Evolutionary conservation across 495 filamentous ascomycete species (phyloP).

Genomic region (Hyaloscypha bicolor): DNA sequence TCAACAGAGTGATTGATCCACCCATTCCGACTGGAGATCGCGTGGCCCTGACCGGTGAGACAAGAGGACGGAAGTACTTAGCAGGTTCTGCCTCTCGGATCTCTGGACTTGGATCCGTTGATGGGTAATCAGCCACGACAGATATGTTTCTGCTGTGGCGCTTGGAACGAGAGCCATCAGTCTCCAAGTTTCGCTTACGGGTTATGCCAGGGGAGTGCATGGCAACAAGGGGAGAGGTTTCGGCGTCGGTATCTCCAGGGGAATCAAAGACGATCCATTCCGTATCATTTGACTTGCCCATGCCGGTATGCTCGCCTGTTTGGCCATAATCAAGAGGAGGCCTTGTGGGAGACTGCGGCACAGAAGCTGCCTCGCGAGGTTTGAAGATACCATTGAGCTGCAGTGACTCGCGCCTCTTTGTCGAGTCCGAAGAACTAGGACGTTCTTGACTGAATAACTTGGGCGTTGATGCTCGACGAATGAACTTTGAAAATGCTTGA

Average conservation of each 20-base stretch:
- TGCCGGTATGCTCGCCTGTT: not conserved
- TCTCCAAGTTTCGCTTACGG: not conserved
- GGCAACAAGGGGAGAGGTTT: not conserved
- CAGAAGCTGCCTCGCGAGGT: not conserved
- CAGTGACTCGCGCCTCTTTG: not conserved
- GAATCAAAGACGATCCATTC: slow-evolving; percentile 6
- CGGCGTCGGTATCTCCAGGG: not conserved
- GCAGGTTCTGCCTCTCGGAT: slow-evolving; percentile 23
- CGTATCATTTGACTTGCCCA: not conserved
- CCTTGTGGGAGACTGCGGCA: not conserved
- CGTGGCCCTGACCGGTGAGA: slow-evolving; percentile 16
- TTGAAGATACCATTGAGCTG: not conserved
- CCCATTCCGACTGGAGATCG: not conserved
- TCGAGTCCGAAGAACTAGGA: not conserved
- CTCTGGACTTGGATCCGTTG: slow-evolving; percentile 20
- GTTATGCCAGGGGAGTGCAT: not conserved
- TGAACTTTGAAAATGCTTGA: slow-evolving; percentile 4
- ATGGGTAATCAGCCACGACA: slow-evolving; percentile 14
- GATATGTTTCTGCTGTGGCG: slow-evolving; percentile 19
- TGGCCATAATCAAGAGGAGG: not conserved
- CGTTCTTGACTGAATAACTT: not conserved
- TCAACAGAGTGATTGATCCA: not conserved
- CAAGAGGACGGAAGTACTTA: slow-evolving; percentile 18
- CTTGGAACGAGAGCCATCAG: slow-evolving; percentile 4
- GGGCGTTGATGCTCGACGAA: slow-evolving; percentile 1